These are phyloP conservation scores for Wickerhamomyces alni DNA, from an alignment of 805 yeast genomes.

Conservation along the genomic window DNA sequence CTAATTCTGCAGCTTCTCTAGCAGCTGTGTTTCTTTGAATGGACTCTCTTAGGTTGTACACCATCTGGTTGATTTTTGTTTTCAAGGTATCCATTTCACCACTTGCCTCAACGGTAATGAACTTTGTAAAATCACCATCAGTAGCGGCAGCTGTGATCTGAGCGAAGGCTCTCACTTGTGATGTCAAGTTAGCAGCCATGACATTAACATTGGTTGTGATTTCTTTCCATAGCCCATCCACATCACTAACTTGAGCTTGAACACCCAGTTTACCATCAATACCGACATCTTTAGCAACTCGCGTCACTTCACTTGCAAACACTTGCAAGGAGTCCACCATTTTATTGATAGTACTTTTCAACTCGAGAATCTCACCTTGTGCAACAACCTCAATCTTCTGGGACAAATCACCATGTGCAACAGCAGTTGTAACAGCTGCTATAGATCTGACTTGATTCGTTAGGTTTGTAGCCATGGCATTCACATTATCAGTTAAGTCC, in stretches of 20 bases:
- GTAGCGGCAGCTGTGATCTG: constrained; percentile 93
- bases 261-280: constrained; percentile 90
- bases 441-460: constrained; percentile 90
- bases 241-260: constrained; percentile 86
- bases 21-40: constrained; percentile 91
- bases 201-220: constrained; percentile 88
- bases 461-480: constrained; percentile 87
- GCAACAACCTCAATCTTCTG: constrained; percentile 86
- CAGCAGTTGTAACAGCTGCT: constrained; percentile 90
- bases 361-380: constrained; percentile 82
- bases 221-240: constrained; percentile 88
- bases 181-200: constrained; percentile 89
- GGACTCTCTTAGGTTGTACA: constrained; percentile 77
- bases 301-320: constrained; percentile 82
- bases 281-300: constrained; percentile 91
- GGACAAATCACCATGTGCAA: constrained; percentile 89
- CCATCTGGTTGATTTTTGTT: constrained; percentile 69
- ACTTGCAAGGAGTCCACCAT: constrained; percentile 90
- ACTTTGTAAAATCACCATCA: constrained; percentile 86
- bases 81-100: constrained; percentile 74
- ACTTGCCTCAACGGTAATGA: constrained; percentile 84
- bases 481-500: constrained; percentile 84
- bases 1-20: constrained; percentile 89
- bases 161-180: constrained; percentile 90
- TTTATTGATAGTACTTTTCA: constrained; percentile 81